These are phyloP conservation scores for Xylariaceae sp. DNA, from an alignment of 2,329 filamentous ascomycete species.

Conservation along the genomic window DNA sequence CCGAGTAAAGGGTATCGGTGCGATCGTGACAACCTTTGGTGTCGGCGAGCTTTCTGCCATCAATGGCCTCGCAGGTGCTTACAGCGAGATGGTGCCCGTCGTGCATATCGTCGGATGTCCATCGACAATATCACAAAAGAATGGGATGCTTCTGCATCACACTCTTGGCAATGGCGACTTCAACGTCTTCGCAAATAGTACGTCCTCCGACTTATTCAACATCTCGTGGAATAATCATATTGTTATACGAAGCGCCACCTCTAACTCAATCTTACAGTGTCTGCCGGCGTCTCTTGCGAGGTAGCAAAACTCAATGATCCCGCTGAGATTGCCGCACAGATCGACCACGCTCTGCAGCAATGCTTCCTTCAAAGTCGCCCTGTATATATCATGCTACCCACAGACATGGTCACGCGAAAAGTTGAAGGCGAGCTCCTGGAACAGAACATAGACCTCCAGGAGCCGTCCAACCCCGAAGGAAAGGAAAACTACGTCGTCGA, in stretches of 20 bases:
- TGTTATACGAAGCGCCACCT: no score
- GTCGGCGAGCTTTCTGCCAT: slow-evolving; percentile 71
- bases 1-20: slow-evolving; percentile 65
- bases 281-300: slow-evolving; percentile 64
- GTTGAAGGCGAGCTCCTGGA: slow-evolving; percentile 69
- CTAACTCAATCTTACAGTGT: slow-evolving; percentile 42
- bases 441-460: slow-evolving; percentile 64
- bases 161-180: slow-evolving; percentile 77
- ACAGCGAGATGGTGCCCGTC: slow-evolving; percentile 67
- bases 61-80: slow-evolving; percentile 71
- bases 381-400: slow-evolving; percentile 79
- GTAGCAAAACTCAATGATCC: slow-evolving; percentile 68
- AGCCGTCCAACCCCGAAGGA: slow-evolving; percentile 62
- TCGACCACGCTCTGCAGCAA: slow-evolving; percentile 72
- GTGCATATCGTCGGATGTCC: slow-evolving; percentile 56
- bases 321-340: slow-evolving; percentile 65
- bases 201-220: no score
- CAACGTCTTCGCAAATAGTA: slow-evolving; percentile 69
- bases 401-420: slow-evolving; percentile 74
- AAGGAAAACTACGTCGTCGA: slow-evolving; percentile 81
- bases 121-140: slow-evolving; percentile 42
- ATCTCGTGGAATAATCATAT: no score
- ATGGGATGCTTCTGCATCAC: slow-evolving; percentile 57
- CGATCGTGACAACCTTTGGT: slow-evolving; percentile 71
- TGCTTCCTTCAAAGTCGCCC: slow-evolving; percentile 72